Base-by-base conservation (phyloP, 2,329 filamentous ascomycete species). In the Calonectria ilicicola region DNA sequence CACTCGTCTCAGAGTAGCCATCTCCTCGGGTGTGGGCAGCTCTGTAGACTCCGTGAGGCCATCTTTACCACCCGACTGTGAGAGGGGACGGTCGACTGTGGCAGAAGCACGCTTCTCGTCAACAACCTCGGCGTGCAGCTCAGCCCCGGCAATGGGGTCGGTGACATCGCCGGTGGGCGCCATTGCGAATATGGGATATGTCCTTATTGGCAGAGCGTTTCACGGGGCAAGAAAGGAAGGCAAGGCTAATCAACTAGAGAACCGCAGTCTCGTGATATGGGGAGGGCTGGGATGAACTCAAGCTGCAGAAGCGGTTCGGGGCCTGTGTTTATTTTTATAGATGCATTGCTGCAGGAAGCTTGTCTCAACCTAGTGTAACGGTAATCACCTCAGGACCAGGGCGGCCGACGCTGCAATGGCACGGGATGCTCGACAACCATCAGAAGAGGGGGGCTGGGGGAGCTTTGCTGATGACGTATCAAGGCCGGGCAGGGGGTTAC, bases 1-100 rank as follows among this genome's bases (percentile, higher is more conserved):
- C 1, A 92, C 86, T 74, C 89, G 89, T 32, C 86, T 86, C 19
- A 92, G 84, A 1, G 87, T 89, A 12, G 73, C 77, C 60, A 91
- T 73, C 49, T 92, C 89, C 73, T 80, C 75, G 8, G 72, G 53
- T 3, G 78, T 82, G 15, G 80, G 78, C 8, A 77, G 69, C 64
- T 73, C 65, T 3, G 21, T 26, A 9, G 68, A 70, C 35, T 19
- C 49, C 53, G 3, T 64, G 44, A 32, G 44, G 26, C 38, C 47
- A 35, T 65, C 32, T 14, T n/a, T 64, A 19, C 56, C 47, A 26
- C 38, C 51, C 9, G 21, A 42, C 21, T n/a, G 27, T 2, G 70
- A 29, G 10, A 19, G n/a, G 1, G 47, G 65, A 51, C 70, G 75
- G 29, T 75, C 75, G 9, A 75, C 42, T 27, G 75, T 74, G 23